phyloP scores from a whole-genome alignment of 2,329 filamentous ascomycete genomes.

The Pseudocercospora fijiensis region DNA sequence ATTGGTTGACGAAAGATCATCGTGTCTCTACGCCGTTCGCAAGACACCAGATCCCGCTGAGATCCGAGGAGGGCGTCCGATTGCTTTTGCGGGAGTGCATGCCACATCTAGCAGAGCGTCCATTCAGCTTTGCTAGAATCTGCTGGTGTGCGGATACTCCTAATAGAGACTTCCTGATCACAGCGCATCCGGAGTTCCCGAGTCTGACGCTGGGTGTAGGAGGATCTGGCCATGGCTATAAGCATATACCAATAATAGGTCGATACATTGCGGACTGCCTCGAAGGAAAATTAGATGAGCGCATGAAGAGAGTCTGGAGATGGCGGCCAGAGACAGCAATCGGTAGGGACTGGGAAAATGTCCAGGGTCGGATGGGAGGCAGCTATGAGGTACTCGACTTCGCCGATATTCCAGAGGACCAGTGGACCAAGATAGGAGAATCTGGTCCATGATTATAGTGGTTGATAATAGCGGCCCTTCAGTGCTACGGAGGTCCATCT shows the following conservation, averaged over 20 bases:
- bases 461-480: not conserved
- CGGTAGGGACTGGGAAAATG: conserved; percentile 48
- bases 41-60: conserved; percentile 49
- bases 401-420: conserved; percentile 39
- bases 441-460: not conserved
- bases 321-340: conserved; percentile 55
- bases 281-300: conserved; percentile 46
- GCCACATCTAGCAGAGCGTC: conserved; percentile 53
- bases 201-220: conserved; percentile 52
- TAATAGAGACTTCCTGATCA: conserved; percentile 56
- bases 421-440: conserved; percentile 41
- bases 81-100: conserved; percentile 53
- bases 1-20: conserved; percentile 42
- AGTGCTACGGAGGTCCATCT: not conserved
- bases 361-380: conserved; percentile 52
- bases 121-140: conserved; percentile 53
- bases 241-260: conserved; percentile 54
- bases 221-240: conserved; percentile 55
- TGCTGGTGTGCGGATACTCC: conserved; percentile 60
- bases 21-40: conserved; percentile 45
- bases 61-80: conserved; percentile 50
- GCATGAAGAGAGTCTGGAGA: conserved; percentile 46
- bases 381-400: conserved; percentile 53
- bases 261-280: conserved; percentile 52
- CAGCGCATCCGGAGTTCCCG: conserved; percentile 46